phyloP scores from a whole-genome alignment of 768 basidiomycete genomes.

The Termitomyces sp. region DNA sequence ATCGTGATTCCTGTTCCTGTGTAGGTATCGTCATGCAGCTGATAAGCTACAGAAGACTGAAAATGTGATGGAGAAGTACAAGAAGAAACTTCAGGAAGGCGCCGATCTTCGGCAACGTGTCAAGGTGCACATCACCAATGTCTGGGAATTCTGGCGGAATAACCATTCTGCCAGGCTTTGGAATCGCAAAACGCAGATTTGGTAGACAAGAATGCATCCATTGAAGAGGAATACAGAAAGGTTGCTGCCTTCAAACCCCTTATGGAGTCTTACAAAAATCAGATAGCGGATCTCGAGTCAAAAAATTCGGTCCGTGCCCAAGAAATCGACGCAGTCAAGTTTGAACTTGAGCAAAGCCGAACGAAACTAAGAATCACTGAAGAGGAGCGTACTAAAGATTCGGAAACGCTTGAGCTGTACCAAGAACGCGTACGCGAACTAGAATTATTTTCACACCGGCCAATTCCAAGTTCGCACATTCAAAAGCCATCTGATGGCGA shows the following conservation, averaged over 20 bases:
- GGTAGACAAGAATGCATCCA: slow-evolving; percentile 82
- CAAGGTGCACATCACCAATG: slow-evolving; percentile 44
- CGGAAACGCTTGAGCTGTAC: slow-evolving; percentile 81
- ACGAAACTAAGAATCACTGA: slow-evolving; percentile 61
- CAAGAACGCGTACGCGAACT: slow-evolving; percentile 89
- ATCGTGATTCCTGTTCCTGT: background rate
- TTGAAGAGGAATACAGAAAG: slow-evolving; percentile 92
- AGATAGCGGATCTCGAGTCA: slow-evolving; percentile 75
- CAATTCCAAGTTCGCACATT: slow-evolving; percentile 23
- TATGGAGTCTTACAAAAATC: slow-evolving; percentile 88
- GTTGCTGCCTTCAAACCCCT: slow-evolving; percentile 81
- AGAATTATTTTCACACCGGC: slow-evolving; percentile 60
- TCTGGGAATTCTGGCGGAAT: background rate
- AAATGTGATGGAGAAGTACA: slow-evolving; percentile 98
- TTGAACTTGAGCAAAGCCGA: slow-evolving; percentile 71
- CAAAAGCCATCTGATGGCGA: slow-evolving; percentile 9
- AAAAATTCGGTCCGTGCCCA: slow-evolving; percentile 61
- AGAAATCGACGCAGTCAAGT: slow-evolving; percentile 66
- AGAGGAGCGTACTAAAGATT: slow-evolving; percentile 72
- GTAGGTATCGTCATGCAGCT: slow-evolving; percentile 84
- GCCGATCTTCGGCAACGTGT: slow-evolving; percentile 85
- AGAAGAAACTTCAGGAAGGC: slow-evolving; percentile 95
- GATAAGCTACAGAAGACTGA: slow-evolving; percentile 92
- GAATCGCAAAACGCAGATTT: slow-evolving; percentile 92
- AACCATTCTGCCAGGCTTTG: slow-evolving; percentile 46